Conservation (phyloP, 75 land plant species). For the Adiantum capillusveneris region DNA sequence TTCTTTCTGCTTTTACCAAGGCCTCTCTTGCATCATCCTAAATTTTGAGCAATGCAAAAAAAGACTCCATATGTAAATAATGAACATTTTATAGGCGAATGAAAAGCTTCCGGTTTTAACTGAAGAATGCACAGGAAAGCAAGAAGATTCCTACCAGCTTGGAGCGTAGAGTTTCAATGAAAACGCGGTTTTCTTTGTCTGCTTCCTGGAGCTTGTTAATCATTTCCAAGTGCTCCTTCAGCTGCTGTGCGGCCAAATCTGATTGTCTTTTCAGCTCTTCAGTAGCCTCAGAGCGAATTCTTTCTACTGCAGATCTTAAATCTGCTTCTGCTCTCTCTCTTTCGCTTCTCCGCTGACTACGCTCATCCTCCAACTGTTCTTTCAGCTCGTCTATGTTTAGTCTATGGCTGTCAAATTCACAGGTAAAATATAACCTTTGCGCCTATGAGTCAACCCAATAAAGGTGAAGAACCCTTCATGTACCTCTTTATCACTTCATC, state of each 20-base stretch:
- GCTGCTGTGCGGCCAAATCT: constrained; percentile 51
- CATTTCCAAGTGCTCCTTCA: constrained; percentile 63
- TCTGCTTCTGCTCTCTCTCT: constrained; percentile 65
- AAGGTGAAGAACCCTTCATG: background rate
- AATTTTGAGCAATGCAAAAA: background rate
- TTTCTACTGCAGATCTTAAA: constrained; percentile 57
- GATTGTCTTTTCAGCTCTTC: constrained; percentile 62
- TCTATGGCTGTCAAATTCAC: constrained; percentile 55
- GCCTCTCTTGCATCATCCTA: constrained; percentile 79
- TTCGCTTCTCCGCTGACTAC: constrained; percentile 65
- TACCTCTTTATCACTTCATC: constrained; percentile 85
- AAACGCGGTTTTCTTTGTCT: constrained; percentile 56
- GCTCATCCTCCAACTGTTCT: constrained; percentile 71
- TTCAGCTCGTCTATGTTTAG: constrained; percentile 62
- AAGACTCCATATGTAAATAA: background rate
- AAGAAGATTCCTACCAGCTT: constrained; percentile 63
- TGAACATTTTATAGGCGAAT: too few species aligned
- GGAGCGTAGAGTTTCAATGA: constrained; percentile 59
- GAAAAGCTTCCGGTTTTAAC: too few species aligned
- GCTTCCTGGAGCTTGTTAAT: constrained; percentile 81
- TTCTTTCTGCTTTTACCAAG: constrained; percentile 62
- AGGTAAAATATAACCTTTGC: background rate
- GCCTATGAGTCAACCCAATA: background rate
- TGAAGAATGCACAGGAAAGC: too few species aligned
- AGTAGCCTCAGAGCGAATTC: constrained; percentile 49